phyloP scores from a whole-genome alignment of 768 basidiomycete genomes.

The Suillus americanus region DNA sequence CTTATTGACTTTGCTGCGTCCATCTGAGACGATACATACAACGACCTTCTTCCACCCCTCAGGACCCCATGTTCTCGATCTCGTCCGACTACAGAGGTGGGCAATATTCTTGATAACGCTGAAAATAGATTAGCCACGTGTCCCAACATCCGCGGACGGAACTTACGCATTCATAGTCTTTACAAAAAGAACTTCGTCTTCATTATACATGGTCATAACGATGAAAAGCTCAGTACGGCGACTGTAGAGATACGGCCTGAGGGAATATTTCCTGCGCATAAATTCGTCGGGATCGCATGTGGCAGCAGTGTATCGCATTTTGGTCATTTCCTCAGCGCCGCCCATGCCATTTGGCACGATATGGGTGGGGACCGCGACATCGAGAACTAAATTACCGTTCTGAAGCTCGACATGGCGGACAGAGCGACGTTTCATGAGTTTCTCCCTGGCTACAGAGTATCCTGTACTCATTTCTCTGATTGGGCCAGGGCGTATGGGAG shows the following conservation, averaged over 20 bases:
- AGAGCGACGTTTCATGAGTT: slow-evolving; percentile 80
- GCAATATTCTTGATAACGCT: slow-evolving; percentile 88
- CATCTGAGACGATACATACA: slow-evolving; percentile 85
- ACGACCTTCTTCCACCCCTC: slow-evolving; percentile 92
- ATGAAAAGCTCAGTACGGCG: slow-evolving; percentile 91
- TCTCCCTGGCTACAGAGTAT: slow-evolving; percentile 70
- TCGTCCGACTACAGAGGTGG: slow-evolving; percentile 67
- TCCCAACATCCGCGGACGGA: neutral
- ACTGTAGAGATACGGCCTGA: slow-evolving; percentile 75
- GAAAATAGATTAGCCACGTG: slow-evolving; percentile 12
- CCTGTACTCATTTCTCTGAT: slow-evolving; percentile 50
- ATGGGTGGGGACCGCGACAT: slow-evolving; percentile 75
- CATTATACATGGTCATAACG: slow-evolving; percentile 97
- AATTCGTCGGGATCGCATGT: slow-evolving; percentile 92
- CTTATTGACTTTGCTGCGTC: slow-evolving; percentile 84
- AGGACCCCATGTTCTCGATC: slow-evolving; percentile 82
- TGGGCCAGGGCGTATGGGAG: slow-evolving; percentile 54
- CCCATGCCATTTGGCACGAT: slow-evolving; percentile 70
- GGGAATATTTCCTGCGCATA: slow-evolving; percentile 71
- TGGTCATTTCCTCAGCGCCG: slow-evolving; percentile 71
- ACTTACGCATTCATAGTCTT: slow-evolving; percentile 84
- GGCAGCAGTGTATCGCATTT: slow-evolving; percentile 86
- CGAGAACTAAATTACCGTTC: slow-evolving; percentile 83
- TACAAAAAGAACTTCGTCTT: slow-evolving; percentile 78
- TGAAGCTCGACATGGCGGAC: slow-evolving; percentile 77